phyloP scores from a whole-genome alignment of 73 alveolate genomes.

The Tetrahymena thermophila region DNA sequence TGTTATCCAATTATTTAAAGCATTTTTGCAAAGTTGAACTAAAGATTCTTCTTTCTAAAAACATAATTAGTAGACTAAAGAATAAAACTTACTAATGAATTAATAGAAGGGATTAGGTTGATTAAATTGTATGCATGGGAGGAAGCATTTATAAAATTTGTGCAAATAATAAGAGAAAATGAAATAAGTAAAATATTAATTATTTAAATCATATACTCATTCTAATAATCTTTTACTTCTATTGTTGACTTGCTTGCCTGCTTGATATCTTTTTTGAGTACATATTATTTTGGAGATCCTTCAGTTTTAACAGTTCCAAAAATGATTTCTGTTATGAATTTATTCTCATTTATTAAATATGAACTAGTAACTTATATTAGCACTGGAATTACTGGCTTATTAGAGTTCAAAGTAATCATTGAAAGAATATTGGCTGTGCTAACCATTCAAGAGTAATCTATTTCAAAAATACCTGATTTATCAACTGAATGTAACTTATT shows the following conservation, averaged over 20 bases:
- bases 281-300: neutral
- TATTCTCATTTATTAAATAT: too few relatives aligned
- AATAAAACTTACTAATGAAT: constrained; percentile 5
- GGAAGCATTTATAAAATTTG: neutral
- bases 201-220: neutral
- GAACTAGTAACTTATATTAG: too few relatives aligned
- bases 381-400: too few relatives aligned
- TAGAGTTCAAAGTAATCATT: too few relatives aligned
- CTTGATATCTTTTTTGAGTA: neutral
- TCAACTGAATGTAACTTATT: too few relatives aligned
- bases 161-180: neutral
- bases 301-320: too few relatives aligned
- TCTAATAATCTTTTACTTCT: neutral
- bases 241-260: neutral
- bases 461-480: too few relatives aligned
- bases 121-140: constrained; percentile 29
- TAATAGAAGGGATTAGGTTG: constrained; percentile 7
- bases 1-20: neutral
- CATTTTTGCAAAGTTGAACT: neutral
- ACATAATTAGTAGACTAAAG: neutral
- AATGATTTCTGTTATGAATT: too few relatives aligned
- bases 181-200: neutral
- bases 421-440: too few relatives aligned
- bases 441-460: too few relatives aligned
- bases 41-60: neutral